Evolutionary conservation across 192 early-diverging fungal species (phyloP).

Genomic region (Coemansia sp.): DNA sequence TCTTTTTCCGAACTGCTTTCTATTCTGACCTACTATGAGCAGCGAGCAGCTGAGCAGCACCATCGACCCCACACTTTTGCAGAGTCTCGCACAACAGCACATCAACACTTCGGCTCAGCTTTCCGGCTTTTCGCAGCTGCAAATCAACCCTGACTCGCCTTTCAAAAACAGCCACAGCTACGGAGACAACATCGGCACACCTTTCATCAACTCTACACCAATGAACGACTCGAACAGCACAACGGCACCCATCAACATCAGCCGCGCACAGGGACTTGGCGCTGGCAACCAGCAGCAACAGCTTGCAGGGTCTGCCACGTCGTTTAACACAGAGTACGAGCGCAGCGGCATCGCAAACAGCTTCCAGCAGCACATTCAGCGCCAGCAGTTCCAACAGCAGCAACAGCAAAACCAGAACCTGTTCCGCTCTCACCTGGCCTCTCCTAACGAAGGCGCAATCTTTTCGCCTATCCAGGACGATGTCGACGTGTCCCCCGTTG

Average conservation of each 20-base stretch:
- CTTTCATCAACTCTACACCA: conserved; percentile 6
- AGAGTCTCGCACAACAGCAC: conserved; percentile 50
- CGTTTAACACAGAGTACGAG: conserved; percentile 51
- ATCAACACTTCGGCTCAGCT: conserved; percentile 38
- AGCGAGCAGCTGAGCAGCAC: conserved; percentile 47
- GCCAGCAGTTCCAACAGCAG: conserved; percentile 44
- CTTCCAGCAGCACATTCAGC: conserved; percentile 56
- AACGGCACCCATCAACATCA: conserved; percentile 53
- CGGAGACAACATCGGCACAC: conserved; percentile 13
- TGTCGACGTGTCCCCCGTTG: conserved; percentile 37
- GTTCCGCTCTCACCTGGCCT: conserved; percentile 48
- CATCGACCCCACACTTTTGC: conserved; percentile 51
- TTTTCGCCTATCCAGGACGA: conserved; percentile 44
- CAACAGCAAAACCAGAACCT: conserved; percentile 38
- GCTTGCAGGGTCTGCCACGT: conserved; percentile 29
- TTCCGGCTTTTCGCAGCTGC: conserved; percentile 47
- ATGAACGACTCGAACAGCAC: conserved; percentile 39
- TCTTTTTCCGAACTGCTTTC: not conserved
- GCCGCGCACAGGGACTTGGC: conserved; percentile 18
- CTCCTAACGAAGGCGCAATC: conserved; percentile 42
- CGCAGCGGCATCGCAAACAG: conserved; percentile 48
- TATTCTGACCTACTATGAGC: conserved; percentile 43
- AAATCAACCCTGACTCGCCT: conserved; percentile 27
- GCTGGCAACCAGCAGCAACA: conserved; percentile 24
- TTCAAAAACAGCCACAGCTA: conserved; percentile 1